phyloP scores from a whole-genome alignment of 441 rosid species.

The Adansonia grandidieri region DNA sequence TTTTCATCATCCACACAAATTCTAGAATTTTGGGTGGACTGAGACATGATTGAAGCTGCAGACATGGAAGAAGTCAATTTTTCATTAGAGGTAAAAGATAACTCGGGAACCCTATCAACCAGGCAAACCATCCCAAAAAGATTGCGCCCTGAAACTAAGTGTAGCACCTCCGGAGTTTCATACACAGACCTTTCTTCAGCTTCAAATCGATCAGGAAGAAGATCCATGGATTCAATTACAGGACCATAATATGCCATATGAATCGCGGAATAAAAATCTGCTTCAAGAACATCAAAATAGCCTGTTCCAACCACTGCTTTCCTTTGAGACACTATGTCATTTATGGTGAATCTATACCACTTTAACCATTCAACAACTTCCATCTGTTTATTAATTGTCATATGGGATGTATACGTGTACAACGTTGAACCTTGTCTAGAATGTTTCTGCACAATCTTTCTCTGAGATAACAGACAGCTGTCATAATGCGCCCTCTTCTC shows the following conservation, averaged over 20 bases:
- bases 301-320: slow-evolving; percentile 65
- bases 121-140: slow-evolving; percentile 90
- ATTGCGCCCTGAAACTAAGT: slow-evolving; percentile 87
- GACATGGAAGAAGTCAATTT: slow-evolving; percentile 49
- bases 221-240: slow-evolving; percentile 67
- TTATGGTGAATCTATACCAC: slow-evolving; percentile 82
- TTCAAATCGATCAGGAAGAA: slow-evolving; percentile 90
- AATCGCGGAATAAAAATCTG: slow-evolving; percentile 83
- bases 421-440: slow-evolving; percentile 47
- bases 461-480: slow-evolving; percentile 59
- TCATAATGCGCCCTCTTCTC: slow-evolving; percentile 75
- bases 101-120: slow-evolving; percentile 51
- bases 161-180: slow-evolving; percentile 79
- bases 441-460: slow-evolving; percentile 50
- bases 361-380: slow-evolving; percentile 95
- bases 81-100: slow-evolving; percentile 48
- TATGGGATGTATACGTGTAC: slow-evolving; percentile 44
- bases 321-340: slow-evolving; percentile 71
- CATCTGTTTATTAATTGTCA: slow-evolving; percentile 52
- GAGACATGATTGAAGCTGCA: slow-evolving; percentile 34
- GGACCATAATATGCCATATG: slow-evolving; percentile 86
- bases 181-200: slow-evolving; percentile 91
- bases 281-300: slow-evolving; percentile 77
- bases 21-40: slow-evolving; percentile 39
- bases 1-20: slow-evolving; percentile 28